Conservation (phyloP, 495 filamentous ascomycete genomes). For the Trichocladium antarcticum region DNA sequence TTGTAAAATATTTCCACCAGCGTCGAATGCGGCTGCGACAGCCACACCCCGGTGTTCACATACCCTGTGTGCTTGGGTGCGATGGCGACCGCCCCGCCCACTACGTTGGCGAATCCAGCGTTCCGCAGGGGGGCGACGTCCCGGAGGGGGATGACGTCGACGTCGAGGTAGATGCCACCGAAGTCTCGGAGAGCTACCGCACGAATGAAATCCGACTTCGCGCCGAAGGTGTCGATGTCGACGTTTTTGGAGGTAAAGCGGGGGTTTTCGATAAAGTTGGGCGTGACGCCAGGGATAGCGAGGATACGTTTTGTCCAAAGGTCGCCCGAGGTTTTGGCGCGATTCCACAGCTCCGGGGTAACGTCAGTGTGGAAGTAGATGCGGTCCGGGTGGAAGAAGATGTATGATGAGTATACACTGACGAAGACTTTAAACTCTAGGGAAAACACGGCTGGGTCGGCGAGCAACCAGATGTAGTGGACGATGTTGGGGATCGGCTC, state of each 20-base stretch:
- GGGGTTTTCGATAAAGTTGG: constrained; percentile 9
- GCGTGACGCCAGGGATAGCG: constrained; percentile 7
- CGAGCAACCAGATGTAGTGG: constrained; percentile 23
- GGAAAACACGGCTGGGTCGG: constrained; percentile 11
- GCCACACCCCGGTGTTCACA: constrained; percentile 19
- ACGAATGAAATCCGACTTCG: constrained; percentile 17
- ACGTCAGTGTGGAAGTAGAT: constrained; percentile 25
- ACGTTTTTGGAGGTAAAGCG: constrained; percentile 6
- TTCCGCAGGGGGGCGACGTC: constrained; percentile 11
- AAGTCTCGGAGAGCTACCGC: constrained; percentile 3
- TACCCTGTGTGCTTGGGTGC: constrained; percentile 6
- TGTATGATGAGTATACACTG: constrained; percentile 17
- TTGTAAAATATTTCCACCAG: constrained; percentile 9
- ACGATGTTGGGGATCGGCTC: constrained; percentile 20
- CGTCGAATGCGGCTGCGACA: constrained; percentile 4
- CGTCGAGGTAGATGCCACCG: constrained; percentile 20
- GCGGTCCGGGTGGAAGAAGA: constrained; percentile 12
- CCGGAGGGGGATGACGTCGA: constrained; percentile 13
- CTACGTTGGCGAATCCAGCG: constrained; percentile 15
- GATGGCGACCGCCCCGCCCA: constrained; percentile 10
- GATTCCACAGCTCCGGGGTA: constrained; percentile 5
- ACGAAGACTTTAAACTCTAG: constrained; percentile 18
- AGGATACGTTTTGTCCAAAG: constrained; percentile 15
- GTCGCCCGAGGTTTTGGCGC: constrained; percentile 5
- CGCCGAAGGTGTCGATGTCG: constrained; percentile 9